phyloP scores from a whole-genome alignment of 1,284 basidiomycete species.

The Pseudozyma thailandica region DNA sequence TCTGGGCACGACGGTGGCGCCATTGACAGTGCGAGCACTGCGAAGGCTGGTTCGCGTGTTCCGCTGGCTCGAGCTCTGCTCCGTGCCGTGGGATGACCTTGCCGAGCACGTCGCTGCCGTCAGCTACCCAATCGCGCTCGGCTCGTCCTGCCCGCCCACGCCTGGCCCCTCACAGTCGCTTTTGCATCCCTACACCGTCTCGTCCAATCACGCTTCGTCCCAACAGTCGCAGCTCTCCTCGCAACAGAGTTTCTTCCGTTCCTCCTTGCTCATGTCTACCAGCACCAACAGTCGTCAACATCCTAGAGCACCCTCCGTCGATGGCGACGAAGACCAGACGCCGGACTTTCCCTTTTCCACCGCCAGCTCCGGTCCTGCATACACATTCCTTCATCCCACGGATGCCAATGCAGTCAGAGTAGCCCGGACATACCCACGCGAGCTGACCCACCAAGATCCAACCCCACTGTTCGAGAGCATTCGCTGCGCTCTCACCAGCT shows the following conservation, averaged over 20 bases:
- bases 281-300: neutral
- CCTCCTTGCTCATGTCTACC: slow-evolving; percentile 3
- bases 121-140: slow-evolving; percentile 24
- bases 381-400: slow-evolving; percentile 6
- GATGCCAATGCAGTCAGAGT: slow-evolving; percentile 2
- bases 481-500: slow-evolving; percentile 21
- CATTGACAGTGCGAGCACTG: slow-evolving; percentile 4
- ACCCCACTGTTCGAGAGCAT: slow-evolving; percentile 38
- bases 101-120: slow-evolving; percentile 43
- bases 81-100: slow-evolving; percentile 35
- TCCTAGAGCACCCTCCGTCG: neutral
- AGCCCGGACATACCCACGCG: slow-evolving; percentile 16
- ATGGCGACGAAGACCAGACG: neutral
- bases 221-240: neutral
- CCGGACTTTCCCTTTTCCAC: slow-evolving; percentile 39
- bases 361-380: slow-evolving; percentile 27
- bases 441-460: slow-evolving; percentile 31
- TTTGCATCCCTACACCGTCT: slow-evolving; percentile 28
- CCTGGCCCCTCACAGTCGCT: slow-evolving; percentile 30
- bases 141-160: slow-evolving; percentile 27
- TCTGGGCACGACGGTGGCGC: neutral
- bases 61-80: slow-evolving; percentile 28
- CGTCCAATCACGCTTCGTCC: slow-evolving; percentile 22
- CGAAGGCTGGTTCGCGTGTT: slow-evolving; percentile 26
- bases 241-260: neutral